phyloP scores from a whole-genome alignment of 208 protist genomes.

The Acanthamoeba castellanii region DNA sequence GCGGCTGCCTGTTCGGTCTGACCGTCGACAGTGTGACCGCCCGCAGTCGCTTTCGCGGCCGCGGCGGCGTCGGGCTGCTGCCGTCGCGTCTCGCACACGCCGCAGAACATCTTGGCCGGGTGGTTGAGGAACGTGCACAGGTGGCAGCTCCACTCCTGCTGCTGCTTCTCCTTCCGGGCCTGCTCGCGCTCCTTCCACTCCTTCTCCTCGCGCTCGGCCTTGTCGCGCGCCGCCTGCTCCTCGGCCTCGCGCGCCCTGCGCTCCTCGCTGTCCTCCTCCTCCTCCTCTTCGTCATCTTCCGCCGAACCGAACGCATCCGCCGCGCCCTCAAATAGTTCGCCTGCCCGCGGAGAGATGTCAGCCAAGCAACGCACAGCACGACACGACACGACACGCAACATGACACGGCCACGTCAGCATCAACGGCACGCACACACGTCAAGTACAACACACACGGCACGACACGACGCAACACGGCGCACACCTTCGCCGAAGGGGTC shows the following conservation, averaged over 20 bases:
- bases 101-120: background rate
- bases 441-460: background rate
- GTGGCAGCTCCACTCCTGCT: constrained; percentile 9
- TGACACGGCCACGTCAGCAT: too few relatives aligned
- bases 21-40: background rate
- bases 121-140: constrained; percentile 27
- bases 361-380: too few relatives aligned
- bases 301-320: background rate
- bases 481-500: background rate
- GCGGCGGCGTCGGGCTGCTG: background rate
- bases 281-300: background rate
- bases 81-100: background rate
- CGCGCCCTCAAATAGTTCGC: constrained; percentile 26
- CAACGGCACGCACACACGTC: too few relatives aligned
- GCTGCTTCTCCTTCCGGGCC: constrained; percentile 3
- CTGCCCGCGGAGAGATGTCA: background rate
- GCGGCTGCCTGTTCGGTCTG: background rate
- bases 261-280: background rate
- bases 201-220: background rate
- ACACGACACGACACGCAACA: too few relatives aligned
- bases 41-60: background rate
- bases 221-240: background rate
- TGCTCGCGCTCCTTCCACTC: background rate
- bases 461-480: background rate
- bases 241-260: background rate